Percentiles rank a stretch among this genome's conserved stretches.
Evolutionary conservation across 2,329 filamentous ascomycete genomes (phyloP).

Genomic region (Diaporthe capsici): DNA sequence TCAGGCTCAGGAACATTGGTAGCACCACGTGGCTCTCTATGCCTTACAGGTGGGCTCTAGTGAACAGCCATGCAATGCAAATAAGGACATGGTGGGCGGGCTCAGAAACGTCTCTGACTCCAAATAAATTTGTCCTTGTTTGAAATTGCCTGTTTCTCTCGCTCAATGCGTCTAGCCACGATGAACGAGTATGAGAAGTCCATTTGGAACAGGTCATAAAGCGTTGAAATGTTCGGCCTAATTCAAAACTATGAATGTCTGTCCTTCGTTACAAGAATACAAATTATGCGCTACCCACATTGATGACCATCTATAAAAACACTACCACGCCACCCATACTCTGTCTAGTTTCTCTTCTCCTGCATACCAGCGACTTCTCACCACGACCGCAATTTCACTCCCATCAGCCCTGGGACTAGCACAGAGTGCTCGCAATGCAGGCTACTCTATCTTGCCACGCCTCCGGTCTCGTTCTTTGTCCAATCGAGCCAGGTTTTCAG

Average conservation of each 20-base stretch:
- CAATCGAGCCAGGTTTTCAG: background rate
- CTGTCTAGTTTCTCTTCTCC: background rate
- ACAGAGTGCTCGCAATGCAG: background rate
- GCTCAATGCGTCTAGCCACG: background rate
- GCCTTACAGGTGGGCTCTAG: no score
- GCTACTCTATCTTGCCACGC: slow-evolving; percentile 11
- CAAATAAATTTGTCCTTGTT: background rate
- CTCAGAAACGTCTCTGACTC: background rate
- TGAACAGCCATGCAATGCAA: background rate
- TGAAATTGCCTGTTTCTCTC: background rate
- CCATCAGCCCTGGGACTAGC: no score
- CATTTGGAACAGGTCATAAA: background rate
- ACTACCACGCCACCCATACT: background rate
- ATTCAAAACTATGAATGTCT: background rate
- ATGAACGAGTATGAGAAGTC: background rate
- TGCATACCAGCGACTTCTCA: background rate
- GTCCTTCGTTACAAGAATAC: no score
- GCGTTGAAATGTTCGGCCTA: background rate
- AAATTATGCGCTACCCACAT: background rate
- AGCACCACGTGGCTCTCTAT: no score
- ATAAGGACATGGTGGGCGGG: background rate
- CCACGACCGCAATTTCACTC: background rate
- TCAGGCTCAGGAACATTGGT: no score
- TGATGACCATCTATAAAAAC: background rate
- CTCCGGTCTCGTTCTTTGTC: background rate